phyloP scores from a whole-genome alignment of 2,329 filamentous ascomycete species.

The Diplodia seriata region DNA sequence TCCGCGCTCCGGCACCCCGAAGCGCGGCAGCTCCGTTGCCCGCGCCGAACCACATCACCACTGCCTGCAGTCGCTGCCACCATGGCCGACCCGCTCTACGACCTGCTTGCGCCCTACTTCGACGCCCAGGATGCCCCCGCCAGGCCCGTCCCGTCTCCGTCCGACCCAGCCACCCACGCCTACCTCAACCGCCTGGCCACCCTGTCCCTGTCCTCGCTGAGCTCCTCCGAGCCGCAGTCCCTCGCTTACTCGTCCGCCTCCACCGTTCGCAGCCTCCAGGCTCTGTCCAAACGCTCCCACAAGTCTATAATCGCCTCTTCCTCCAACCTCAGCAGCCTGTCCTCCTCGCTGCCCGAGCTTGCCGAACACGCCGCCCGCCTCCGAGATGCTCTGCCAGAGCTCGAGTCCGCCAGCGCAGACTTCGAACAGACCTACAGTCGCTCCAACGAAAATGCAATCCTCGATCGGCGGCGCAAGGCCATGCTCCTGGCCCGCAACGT shows the following conservation, averaged over 20 bases:
- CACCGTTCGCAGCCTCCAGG: slow-evolving; percentile 81
- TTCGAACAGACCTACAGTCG: slow-evolving; percentile 88
- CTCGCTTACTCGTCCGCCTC: slow-evolving; percentile 84
- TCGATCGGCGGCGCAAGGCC: slow-evolving; percentile 78
- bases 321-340: slow-evolving; percentile 75
- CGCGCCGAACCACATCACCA: slow-evolving; percentile 2
- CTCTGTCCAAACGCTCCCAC: slow-evolving; percentile 87
- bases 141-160: slow-evolving; percentile 48
- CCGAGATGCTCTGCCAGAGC: slow-evolving; percentile 73
- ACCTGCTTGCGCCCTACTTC: slow-evolving; percentile 71
- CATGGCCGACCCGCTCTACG: slow-evolving; percentile 71
- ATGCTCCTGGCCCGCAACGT: slow-evolving; percentile 85
- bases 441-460: slow-evolving; percentile 66
- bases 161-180: slow-evolving; percentile 63
- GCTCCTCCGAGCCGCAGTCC: slow-evolving; percentile 76
- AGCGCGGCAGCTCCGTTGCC: slow-evolving; percentile 13
- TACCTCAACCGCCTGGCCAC: slow-evolving; percentile 83
- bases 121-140: slow-evolving; percentile 52
- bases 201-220: slow-evolving; percentile 75
- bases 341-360: slow-evolving; percentile 73
- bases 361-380: slow-evolving; percentile 71
- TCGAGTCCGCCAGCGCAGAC: slow-evolving; percentile 77
- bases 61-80: slow-evolving; percentile 10
- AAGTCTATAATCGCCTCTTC: slow-evolving; percentile 83
- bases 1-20: slow-evolving; percentile 22